Evolutionary conservation across 176 grass and related monocot genomes (phyloP), one percentile per base, ranked within the genome.

Genomic region (Oryza officinalis): DNA sequence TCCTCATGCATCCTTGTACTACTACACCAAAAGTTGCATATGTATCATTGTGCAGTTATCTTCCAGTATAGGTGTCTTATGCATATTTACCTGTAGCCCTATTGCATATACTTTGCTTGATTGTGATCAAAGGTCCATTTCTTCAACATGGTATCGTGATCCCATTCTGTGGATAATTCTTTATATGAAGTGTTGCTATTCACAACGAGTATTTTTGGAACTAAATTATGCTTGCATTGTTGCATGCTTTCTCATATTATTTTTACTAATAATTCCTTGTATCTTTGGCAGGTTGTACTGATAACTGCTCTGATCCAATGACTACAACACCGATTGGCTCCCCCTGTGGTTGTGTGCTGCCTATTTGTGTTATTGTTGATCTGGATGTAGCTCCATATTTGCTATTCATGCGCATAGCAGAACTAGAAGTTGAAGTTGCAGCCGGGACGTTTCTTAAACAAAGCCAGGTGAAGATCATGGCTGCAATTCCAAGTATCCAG

Each of bases 401-500:
- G 72, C 80, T 98, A 73, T 95, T 98, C 79, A 93, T 91, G 77
- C 89, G 84, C 74, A 95, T 91, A 79, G 87, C 80, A 54, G 89
- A 98, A 75, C 78, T 98, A 81, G 93, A 98, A 87, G 85, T 94
- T 79, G 93, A 98, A 79, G 83, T 98, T 88, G 93, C 96, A 80
- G 88, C 89, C 71, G 96, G 96, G 9, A 93, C 91, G 40, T 98
- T 95, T 83, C 87, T 98, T 87, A 98, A 95, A 85, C 96, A 95
- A 89, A 98, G 93, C 73, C 96, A 95, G 77, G 91, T 98, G 72
- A 98, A 98, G 83, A 98, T 98, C 81, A 98, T 98, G 91, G 89
- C 87, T 78, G 96, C 96, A 75, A 81, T 93, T 86, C 72, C 91
- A 81, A 93, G 93, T 85, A 70, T 91, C n/a, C 69, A 92, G 30